Base-by-base conservation (phyloP, 106 monocot genomes). In the Apostasia ramifera region DNA sequence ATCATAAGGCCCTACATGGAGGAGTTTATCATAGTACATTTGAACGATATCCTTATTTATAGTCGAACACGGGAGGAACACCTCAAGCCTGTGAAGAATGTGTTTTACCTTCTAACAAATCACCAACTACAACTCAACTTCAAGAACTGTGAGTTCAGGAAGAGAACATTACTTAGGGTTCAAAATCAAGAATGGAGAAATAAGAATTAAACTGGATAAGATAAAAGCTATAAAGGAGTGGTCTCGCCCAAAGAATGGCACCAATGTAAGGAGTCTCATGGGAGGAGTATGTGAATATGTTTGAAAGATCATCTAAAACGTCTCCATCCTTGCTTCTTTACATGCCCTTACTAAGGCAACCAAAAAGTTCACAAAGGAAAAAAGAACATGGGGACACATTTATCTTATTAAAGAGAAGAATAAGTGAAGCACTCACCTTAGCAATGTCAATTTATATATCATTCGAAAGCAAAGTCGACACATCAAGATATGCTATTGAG, bases 401-500 rank as follows among this genome's bases (percentile, higher is more conserved):
- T n/a, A 4, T 38, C 2, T 1, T 66, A 1, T 53, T 76, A 9
- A 65, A 68, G 41, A 59, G 50, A 40, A 60, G 52, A 49, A 68
- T 76, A 6, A 52, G 8, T 54, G 60, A 61, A 40, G 66, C 60
- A 37, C 53, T 38, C 1, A 43, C 53, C 15, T 44, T 76, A 14
- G 53, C 68, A 46, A 14, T 54, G 26, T 61, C 68, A 58, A 69
- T 56, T 37, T 76, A 15, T 61, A 38, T 12, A 44, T 41, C 68
- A 26, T 66, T 66, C 53, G 38, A 59, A 44, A 39, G 59, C 8
- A 14, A 54, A 43, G 42, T 26, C 0, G 38, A 76, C n/a, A 2
- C 67, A 51, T 76, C 75, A 12, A 40, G 53, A 15, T 69, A 69
- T 66, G 66, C 60, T 7, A 51, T 66, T 49, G 57, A 65, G 37